Base-by-base conservation (phyloP, 208 protist genomes). In the Wallacemonas rigidus region DNA sequence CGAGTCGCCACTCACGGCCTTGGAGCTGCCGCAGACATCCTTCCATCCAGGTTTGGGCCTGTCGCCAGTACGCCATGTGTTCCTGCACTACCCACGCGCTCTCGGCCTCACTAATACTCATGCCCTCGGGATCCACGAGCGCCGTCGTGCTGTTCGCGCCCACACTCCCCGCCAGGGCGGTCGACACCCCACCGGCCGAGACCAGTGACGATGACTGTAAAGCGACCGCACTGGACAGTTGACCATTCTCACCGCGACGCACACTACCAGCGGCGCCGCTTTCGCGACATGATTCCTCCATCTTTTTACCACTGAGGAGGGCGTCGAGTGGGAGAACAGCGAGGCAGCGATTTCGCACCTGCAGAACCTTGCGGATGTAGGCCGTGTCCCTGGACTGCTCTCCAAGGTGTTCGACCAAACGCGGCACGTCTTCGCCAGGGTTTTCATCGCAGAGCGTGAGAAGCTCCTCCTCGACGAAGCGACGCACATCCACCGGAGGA, bases 1-100 rank as follows among this genome's bases (percentile, higher is more conserved):
- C 71, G 1, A 95, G 81, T 11, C 77, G 81, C 90, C 93, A 97
- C 79, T 97, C 93, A 35, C 90, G 88, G 17, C 72, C 72, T 44
- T 89, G 87, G 44, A 97, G 61, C 75, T 97, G 90, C 53, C 76
- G 70, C 50, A 81, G 72, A 17, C 90, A 77, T 35, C 88, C 81
- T 71, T 95, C 88, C 48, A 94, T 80, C 90, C 93, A 97, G 54
- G 65, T 56, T 11, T 75, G 72, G 15, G 89, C 83, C n/a, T 75
- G 60, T 35, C 86, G 77, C 89, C 90, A 97, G 74, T 95, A 93
- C 36, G 72, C 71, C 9, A 94, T 75, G 53, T 87, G 81, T 40
- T 89, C 83, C 58, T 86, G 81, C 50, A 87, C 81, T 0, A 82
- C 69, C 63, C 74, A 76, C 5, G 26, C 35, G 4, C 60, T 61